Base-by-base conservation (phyloP, 2,329 filamentous ascomycete genomes). In the Leptographium galeiforme region DNA sequence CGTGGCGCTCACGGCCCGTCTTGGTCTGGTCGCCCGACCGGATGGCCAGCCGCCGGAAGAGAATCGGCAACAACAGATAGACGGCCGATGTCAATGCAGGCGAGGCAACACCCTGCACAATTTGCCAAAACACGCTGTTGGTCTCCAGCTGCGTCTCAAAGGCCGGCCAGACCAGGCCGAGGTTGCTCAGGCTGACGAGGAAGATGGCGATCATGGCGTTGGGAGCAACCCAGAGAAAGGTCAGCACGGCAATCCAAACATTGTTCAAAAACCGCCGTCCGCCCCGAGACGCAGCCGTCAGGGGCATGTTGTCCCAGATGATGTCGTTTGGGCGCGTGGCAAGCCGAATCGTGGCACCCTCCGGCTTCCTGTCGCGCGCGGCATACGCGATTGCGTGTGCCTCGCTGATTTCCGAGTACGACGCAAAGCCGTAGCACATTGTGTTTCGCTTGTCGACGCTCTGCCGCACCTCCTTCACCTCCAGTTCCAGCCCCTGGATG, bases 141-240 rank as follows among this genome's bases (percentile, higher is more conserved):
- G 63, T 66, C 8, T 73, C 61, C n/a, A 95, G 71, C 32, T 82
- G 79, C 0, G 59, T 70, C 48, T 83, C 71, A 66, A 98, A 98
- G 0, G 68, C 80, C 0, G 73, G 73, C 91, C 91, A 97, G 0
- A 97, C 77, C 16, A 76, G 72, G 13, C 84, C 90, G 39, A 97
- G 68, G 61, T 96, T 94, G 53, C 72, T 72, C 63, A 98, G 70
- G 66, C 95, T 91, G 64, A 94, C 83, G 32, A 98, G 70, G 68
- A 98, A 98, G 54, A 97, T 84, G 58, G 91, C 88, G 59, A 97
- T 97, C 67, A 95, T 76, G 51, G 90, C 86, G 75, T 98, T 98
- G 58, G 93, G 90, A 4, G 80, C 89, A 57, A 95, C 84, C 86
- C 90, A 98, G 8, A 94, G 64, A 1, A 95, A 56, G 0, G 91